Evolutionary conservation across 73 alveolate species (phyloP), one percentile per base, ranked within the genome.

Genomic region (Tetrahymena borealis): DNA sequence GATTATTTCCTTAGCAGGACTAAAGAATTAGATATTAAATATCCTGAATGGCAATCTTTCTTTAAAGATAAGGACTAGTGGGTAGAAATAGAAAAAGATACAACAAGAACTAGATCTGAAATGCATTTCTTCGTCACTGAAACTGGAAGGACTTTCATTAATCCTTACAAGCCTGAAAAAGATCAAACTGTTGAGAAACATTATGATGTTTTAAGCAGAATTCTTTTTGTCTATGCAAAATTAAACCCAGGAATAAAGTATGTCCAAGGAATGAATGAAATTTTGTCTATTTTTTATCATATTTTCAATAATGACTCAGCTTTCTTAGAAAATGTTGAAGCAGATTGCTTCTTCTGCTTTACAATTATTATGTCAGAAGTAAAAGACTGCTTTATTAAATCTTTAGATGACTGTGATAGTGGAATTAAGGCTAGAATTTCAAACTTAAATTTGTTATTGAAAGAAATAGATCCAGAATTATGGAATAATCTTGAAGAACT

Each of bases 211-310:
- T 93, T 98, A 91, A 93, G 96, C 12, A 94, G 99, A 95, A 97
- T 98, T 4, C 94, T 98, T 78, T 98, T 97, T 91, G 96, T 98
- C 32, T 98, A 98, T 96, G 99, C 99, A 2, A 97, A 97, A 90
- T 94, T 93, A 11, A 97, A 98, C 91, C 98, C 97, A 18, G 99
- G 97, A 43, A 97, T 98, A 36, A 93, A 94, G 78, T 98, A 98
- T 90, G 99, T 98, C 18, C 96, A 98, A 94, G 99, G 99, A 40
- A 98, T 98, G 99, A 98, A 98, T 94, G 99, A 98, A 78, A 79
- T 98, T n/a, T 91, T 98, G 32, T 99, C 99, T n/a, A 97, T 98
- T 31, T 92, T 98, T 78, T 98, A 96, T 94, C 98, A 94, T 94
- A 97, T 98, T 78, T 97, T 97, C 94, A 94, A 96, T 95, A 91